These are phyloP conservation scores for Ambrosia trifida DNA, from an alignment of 129 eudicot species.

Conservation along the genomic window DNA sequence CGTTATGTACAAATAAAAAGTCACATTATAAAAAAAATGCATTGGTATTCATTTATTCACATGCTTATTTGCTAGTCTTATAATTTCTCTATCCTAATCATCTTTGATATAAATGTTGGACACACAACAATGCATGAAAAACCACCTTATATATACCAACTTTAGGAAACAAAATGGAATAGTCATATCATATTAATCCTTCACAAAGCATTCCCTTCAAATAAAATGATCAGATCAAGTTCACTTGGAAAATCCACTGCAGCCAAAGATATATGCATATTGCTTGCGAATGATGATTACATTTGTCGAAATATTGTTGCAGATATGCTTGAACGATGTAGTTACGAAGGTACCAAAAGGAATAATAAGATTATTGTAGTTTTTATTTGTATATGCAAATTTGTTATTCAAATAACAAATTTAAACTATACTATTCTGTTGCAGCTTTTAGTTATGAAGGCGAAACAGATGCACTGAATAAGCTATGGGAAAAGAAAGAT, in stretches of 20 bases:
- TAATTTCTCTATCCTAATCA: slow-evolving; percentile 24
- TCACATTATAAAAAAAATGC: background rate
- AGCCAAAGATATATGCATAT: slow-evolving; percentile 43
- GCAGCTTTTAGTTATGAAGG: slow-evolving; percentile 33
- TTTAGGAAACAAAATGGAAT: slow-evolving; percentile 28
- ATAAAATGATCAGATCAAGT: slow-evolving; percentile 23
- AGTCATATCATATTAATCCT: slow-evolving; percentile 17
- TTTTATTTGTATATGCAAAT: slow-evolving; percentile 1
- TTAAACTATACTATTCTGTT: background rate
- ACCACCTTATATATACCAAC: slow-evolving; percentile 36
- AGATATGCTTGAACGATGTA: slow-evolving; percentile 38
- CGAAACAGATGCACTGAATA: slow-evolving; percentile 37
- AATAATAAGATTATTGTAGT: background rate
- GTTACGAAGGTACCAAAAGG: slow-evolving; percentile 38
- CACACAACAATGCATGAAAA: slow-evolving; percentile 35
- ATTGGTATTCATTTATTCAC: background rate
- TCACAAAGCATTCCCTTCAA: slow-evolving; percentile 13
- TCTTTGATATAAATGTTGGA: slow-evolving; percentile 31
- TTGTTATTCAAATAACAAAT: background rate
- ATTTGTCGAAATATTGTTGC: slow-evolving; percentile 34
- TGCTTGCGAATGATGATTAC: slow-evolving; percentile 41
- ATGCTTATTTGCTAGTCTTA: slow-evolving; percentile 11
- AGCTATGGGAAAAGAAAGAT: slow-evolving; percentile 32
- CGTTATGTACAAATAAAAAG: no score
- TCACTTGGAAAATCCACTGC: slow-evolving; percentile 25